Conservation (phyloP, 2,329 filamentous ascomycete genomes). For the Neofusicoccum kwambonambiense region DNA sequence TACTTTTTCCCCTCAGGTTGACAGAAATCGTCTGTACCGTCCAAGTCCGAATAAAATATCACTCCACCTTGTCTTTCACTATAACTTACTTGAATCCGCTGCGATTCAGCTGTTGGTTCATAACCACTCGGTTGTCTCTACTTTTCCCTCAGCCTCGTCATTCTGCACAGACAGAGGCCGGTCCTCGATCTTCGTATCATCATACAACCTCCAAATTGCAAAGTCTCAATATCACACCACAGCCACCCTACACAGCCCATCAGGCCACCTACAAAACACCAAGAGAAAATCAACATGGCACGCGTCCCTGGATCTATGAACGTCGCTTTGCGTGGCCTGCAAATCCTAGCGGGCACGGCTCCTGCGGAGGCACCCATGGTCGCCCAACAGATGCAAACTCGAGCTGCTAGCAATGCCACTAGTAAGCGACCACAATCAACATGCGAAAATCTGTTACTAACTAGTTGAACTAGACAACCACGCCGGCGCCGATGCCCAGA, state of each 20-base stretch:
- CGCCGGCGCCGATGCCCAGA: neutral
- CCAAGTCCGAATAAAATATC: too few relatives aligned
- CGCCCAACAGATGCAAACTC: neutral
- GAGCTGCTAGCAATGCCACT: neutral
- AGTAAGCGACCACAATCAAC: neutral
- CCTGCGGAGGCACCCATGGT: neutral
- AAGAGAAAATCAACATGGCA: neutral
- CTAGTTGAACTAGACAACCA: neutral
- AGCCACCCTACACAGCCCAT: neutral
- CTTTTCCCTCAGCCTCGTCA: neutral
- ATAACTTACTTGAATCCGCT: too few relatives aligned
- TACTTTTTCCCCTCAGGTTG: neutral
- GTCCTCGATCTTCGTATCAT: neutral
- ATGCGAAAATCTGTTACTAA: neutral
- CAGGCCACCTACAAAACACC: too few relatives aligned
- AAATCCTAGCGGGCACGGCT: neutral
- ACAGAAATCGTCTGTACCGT: too few relatives aligned
- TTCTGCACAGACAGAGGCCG: neutral
- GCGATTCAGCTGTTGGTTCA: too few relatives aligned
- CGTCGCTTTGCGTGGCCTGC: neutral
- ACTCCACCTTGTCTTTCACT: too few relatives aligned
- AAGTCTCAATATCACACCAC: neutral
- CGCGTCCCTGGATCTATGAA: neutral
- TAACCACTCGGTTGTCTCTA: too few relatives aligned
- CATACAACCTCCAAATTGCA: neutral